A percentile compares a stretch with the other conserved stretches of the same genome.
These are phyloP conservation scores for Cladosporium sp. DNA, from an alignment of 2,329 filamentous ascomycete genomes.

Conservation along the genomic window DNA sequence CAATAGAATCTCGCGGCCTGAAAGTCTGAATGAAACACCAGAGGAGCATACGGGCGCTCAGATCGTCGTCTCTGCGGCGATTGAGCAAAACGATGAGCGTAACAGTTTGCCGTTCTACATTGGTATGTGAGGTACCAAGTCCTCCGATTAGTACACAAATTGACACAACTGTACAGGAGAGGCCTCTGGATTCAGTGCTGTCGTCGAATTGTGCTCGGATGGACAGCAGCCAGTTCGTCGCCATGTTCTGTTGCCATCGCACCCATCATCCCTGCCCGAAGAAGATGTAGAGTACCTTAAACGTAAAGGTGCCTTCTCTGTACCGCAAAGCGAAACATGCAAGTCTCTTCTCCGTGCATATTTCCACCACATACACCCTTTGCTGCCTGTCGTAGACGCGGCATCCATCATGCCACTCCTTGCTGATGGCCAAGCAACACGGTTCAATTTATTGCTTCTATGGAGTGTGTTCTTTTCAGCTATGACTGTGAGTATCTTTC, in stretches of 20 bases:
- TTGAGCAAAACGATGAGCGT: neutral
- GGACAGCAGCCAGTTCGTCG: slow-evolving; percentile 11
- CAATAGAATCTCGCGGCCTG: neutral
- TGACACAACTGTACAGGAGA: neutral
- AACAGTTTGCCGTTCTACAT: slow-evolving; percentile 11
- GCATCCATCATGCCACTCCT: slow-evolving; percentile 21
- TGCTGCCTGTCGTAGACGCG: slow-evolving; percentile 21
- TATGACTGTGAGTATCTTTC: slow-evolving; percentile 14
- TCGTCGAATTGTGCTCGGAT: slow-evolving; percentile 9
- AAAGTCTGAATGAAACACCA: neutral
- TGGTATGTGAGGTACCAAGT: neutral
- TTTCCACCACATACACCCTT: slow-evolving; percentile 23
- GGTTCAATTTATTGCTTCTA: slow-evolving; percentile 21
- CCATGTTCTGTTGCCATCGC: slow-evolving; percentile 5
- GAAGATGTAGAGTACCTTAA: slow-evolving; percentile 7
- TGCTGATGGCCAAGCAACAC: slow-evolving; percentile 14
- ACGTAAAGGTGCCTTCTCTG: slow-evolving; percentile 7
- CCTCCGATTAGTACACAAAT: neutral
- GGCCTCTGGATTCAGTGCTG: slow-evolving; percentile 7
- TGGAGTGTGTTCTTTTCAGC: slow-evolving; percentile 25
- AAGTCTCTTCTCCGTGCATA: slow-evolving; percentile 16
- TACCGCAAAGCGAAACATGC: slow-evolving; percentile 5
- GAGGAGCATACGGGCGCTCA: slow-evolving; percentile 13
- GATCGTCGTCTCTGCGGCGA: slow-evolving; percentile 6
- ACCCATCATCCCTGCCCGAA: neutral